These are phyloP conservation scores for Globisporangium cederbergense DNA, from an alignment of 352 stramenopile species.

Conservation along the genomic window DNA sequence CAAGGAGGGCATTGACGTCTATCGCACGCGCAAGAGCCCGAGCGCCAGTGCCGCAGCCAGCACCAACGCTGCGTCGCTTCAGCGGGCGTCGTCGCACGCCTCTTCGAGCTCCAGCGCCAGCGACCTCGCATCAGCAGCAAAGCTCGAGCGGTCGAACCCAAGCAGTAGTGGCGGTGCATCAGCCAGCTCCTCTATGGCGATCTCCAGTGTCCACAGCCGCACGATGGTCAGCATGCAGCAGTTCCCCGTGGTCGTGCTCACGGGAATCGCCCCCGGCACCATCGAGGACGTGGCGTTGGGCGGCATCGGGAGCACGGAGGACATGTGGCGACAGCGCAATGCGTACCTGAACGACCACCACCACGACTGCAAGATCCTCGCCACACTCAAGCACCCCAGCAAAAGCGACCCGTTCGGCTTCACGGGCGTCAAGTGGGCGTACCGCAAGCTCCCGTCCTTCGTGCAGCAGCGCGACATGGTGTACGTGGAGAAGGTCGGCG, in stretches of 20 bases:
- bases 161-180: too few species aligned
- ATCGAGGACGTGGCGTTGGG: constrained; percentile 22
- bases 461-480: constrained; percentile 21
- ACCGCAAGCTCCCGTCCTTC: not conserved
- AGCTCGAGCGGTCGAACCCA: too few species aligned
- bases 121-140: too few species aligned
- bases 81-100: too few species aligned
- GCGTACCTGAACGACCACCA: constrained; percentile 28
- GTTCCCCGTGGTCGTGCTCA: not conserved
- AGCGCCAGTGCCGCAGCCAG: too few species aligned
- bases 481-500: constrained; percentile 27
- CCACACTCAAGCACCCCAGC: constrained; percentile 24
- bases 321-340: constrained; percentile 23
- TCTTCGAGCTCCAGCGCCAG: too few species aligned
- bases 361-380: constrained; percentile 23
- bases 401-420: constrained; percentile 14
- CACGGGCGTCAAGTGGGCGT: constrained; percentile 20
- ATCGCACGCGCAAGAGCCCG: too few species aligned
- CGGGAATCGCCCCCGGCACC: not conserved
- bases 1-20: too few species aligned
- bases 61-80: too few species aligned
- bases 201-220: too few species aligned
- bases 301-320: constrained; percentile 19
- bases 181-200: too few species aligned
- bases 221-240: not conserved